A percentile compares a stretch with the other conserved stretches of the same genome.
Evolutionary conservation across 495 filamentous ascomycete species (phyloP).

Genomic region (Aspergillus hancockii): DNA sequence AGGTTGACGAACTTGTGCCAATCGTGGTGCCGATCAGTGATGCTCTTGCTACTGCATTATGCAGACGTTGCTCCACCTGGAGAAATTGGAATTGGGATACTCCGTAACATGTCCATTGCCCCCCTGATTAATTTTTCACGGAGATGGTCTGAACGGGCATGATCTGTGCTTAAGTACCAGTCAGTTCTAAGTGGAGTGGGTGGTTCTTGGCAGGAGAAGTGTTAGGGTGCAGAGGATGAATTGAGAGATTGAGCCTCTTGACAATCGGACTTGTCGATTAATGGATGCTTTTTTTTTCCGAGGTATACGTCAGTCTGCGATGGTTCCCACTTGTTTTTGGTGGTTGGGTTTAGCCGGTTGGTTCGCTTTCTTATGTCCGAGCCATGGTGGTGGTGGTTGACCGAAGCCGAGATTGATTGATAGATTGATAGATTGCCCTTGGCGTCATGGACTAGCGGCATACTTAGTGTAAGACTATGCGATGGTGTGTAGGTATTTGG

Average conservation of each 20-base stretch:
- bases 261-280: background rate
- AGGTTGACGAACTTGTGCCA: background rate
- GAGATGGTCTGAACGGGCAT: background rate
- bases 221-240: background rate
- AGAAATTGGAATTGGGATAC: background rate
- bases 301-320: no score
- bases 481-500: background rate
- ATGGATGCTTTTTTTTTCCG: background rate
- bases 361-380: no score
- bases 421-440: background rate
- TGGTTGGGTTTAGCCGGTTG: no score
- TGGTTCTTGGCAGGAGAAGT: background rate
- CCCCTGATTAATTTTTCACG: constrained; percentile 2
- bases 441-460: background rate
- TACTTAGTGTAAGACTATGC: background rate
- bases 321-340: no score
- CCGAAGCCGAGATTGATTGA: no score
- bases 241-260: background rate
- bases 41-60: background rate
- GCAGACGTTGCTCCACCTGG: background rate
- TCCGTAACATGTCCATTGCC: background rate
- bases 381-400: no score
- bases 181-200: background rate
- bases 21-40: background rate
- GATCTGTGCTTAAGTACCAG: background rate